phyloP scores from a whole-genome alignment of 176 grass and related monocot genomes.

The Avena atlantica region DNA sequence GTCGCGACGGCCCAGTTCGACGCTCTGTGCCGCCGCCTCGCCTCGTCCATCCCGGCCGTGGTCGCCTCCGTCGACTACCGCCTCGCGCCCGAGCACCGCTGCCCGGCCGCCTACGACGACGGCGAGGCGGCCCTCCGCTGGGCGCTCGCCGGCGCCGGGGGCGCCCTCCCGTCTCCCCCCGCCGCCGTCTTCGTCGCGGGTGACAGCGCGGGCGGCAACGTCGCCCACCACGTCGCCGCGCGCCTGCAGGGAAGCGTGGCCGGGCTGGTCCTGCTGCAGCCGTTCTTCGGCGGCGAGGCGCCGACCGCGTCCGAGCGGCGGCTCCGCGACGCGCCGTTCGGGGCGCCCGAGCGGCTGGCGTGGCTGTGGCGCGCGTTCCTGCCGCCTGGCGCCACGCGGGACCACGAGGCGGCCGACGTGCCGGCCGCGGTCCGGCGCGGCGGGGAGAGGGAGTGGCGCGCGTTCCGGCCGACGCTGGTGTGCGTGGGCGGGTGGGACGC shows the following conservation, averaged over 20 bases:
- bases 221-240: conserved; percentile 58
- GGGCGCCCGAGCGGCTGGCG: conserved; percentile 12
- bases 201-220: conserved; percentile 66
- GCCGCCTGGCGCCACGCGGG: conserved; percentile 46
- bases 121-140: conserved; percentile 50
- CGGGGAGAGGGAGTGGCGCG: conserved; percentile 5
- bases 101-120: conserved; percentile 55
- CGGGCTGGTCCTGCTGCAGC: conserved; percentile 50
- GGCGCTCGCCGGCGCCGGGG: conserved; percentile 36
- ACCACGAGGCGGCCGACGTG: conserved; percentile 63
- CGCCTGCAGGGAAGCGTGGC: conserved; percentile 7
- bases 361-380: conserved; percentile 68
- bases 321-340: conserved; percentile 43
- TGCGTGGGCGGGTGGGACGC: conserved; percentile 60
- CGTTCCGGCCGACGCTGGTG: conserved; percentile 57
- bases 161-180: conserved; percentile 21
- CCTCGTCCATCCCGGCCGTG: conserved; percentile 29
- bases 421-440: conserved; percentile 27
- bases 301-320: conserved; percentile 42
- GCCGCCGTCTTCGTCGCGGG: conserved; percentile 54
- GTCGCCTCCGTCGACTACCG: conserved; percentile 58
- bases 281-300: conserved; percentile 61
- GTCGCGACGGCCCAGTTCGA: conserved; percentile 36
- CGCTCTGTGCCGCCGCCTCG: conserved; percentile 48
- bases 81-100: conserved; percentile 50